A percentile compares a stretch with the other conserved stretches of the same genome.
Evolutionary conservation across 164 flowering plant genomes (phyloP).

Genomic region (Protea cynaroides): DNA sequence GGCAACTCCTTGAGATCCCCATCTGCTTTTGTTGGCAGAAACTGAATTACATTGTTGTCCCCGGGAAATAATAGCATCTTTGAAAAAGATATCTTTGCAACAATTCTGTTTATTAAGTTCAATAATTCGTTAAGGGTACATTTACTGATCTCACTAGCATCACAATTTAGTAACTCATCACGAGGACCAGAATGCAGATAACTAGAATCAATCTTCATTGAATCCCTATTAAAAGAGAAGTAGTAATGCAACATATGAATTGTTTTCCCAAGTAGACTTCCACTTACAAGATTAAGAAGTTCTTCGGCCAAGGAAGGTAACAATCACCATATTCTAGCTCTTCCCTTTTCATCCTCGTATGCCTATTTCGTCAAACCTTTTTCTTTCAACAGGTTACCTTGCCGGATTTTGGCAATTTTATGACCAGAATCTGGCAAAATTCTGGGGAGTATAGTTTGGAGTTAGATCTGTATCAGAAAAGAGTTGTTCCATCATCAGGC

Average conservation of each 20-base stretch:
- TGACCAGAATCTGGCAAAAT: too few relatives aligned
- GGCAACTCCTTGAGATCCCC: slow-evolving; percentile 16
- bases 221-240: slow-evolving; percentile 29
- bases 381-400: too few relatives aligned
- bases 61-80: slow-evolving; percentile 52
- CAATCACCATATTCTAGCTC: slow-evolving; percentile 38
- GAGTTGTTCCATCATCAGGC: too few relatives aligned
- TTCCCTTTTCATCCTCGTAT: too few relatives aligned
- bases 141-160: slow-evolving; percentile 28
- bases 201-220: slow-evolving; percentile 32
- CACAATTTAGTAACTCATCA: slow-evolving; percentile 45
- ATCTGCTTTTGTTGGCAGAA: slow-evolving; percentile 20
- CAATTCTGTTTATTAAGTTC: slow-evolving; percentile 39
- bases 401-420: too few relatives aligned
- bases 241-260: slow-evolving; percentile 44
- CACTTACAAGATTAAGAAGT: slow-evolving; percentile 27
- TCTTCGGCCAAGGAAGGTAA: slow-evolving; percentile 43
- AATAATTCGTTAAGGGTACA: slow-evolving; percentile 35
- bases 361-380: too few relatives aligned
- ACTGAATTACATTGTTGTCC: slow-evolving; percentile 11
- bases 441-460: too few relatives aligned
- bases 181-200: slow-evolving; percentile 22
- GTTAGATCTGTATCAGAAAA: too few relatives aligned
- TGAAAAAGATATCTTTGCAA: slow-evolving; percentile 54
- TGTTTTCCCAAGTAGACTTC: slow-evolving; percentile 67